Evolutionary conservation across 305 asterid genomes (phyloP), one percentile per base, ranked within the genome.

Genomic region (Petunia hybrid): DNA sequence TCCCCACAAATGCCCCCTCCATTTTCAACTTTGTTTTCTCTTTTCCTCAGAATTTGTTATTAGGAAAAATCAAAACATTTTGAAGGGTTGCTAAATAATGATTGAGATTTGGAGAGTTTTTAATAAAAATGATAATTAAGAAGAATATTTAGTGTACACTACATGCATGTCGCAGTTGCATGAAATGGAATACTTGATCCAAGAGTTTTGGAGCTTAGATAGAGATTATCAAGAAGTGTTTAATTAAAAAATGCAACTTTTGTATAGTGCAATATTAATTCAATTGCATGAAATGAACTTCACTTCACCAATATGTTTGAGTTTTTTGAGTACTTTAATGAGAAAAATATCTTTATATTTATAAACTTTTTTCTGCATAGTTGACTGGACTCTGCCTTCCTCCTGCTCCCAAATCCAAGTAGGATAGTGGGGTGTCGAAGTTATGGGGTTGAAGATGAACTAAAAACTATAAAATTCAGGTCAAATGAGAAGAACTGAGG

Each of bases 1-100:
- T 91, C 65, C 85, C 93, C 22, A 64, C 66, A 38, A 79, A 66
- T 12, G 46, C 39, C 31, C 63, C 73, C 48, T 65, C 59, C 81
- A 78, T 78, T 78, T 36, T 36, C 73, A 40, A 43, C 35, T 48
- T 41, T 22, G 56, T 0, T 55, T 55, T 8, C 16, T 12, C 16
- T 55, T 12, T 5, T 55, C n/a, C 16, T 22, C 31, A 22, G 31
- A 3, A 13, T 10, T 13, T 55, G 60, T 55, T 13, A 55, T 55
- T 22, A 16, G 14, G 8, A 48, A 48, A 48, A 43, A 71, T 71
- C 62, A 48, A 70, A 71, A 35, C 78, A 22, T 73, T 71, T 51
- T 46, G 77, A 45, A 70, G 9, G 6, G 22, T 45, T 45, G 0
- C 42, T 1, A 0, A 70, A 70, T 16, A 71, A 71, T 48, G 43